These are phyloP conservation scores for Vigna angularis DNA, from an alignment of 306 rosid genomes.

Conservation along the genomic window DNA sequence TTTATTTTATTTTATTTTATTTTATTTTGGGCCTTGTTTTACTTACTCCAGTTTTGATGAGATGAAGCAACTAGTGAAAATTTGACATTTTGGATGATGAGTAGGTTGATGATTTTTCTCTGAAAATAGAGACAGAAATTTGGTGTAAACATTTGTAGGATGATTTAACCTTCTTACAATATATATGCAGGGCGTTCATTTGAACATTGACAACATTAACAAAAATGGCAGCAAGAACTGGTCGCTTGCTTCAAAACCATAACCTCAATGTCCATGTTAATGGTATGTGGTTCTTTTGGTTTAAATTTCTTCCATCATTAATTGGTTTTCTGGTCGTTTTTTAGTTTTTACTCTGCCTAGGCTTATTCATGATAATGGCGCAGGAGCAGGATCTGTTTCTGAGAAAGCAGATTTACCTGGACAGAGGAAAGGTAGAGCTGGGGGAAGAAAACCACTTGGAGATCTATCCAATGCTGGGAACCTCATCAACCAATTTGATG, in stretches of 20 bases:
- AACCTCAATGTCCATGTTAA: conserved; percentile 44
- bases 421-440: conserved; percentile 56
- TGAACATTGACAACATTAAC: conserved; percentile 24
- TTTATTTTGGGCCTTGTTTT: too few species aligned
- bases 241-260: conserved; percentile 56
- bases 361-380: conserved; percentile 29
- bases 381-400: conserved; percentile 55
- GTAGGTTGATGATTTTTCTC: background rate
- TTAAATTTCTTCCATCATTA: background rate
- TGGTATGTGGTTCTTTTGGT: conserved; percentile 52
- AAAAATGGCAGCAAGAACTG: conserved; percentile 60
- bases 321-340: background rate
- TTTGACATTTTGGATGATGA: background rate
- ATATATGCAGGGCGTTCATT: conserved; percentile 40
- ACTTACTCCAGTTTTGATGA: background rate
- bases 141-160: background rate
- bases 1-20: background rate
- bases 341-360: conserved; percentile 13
- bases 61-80: conserved; percentile 12
- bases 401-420: conserved; percentile 52
- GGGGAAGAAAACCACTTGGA: conserved; percentile 75
- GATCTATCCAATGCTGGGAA: conserved; percentile 65
- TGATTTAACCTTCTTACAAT: background rate
- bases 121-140: background rate
- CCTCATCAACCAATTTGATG: conserved; percentile 45